Conservation (phyloP, 352 stramenopile species). For the Pythium phragmiticola region DNA sequence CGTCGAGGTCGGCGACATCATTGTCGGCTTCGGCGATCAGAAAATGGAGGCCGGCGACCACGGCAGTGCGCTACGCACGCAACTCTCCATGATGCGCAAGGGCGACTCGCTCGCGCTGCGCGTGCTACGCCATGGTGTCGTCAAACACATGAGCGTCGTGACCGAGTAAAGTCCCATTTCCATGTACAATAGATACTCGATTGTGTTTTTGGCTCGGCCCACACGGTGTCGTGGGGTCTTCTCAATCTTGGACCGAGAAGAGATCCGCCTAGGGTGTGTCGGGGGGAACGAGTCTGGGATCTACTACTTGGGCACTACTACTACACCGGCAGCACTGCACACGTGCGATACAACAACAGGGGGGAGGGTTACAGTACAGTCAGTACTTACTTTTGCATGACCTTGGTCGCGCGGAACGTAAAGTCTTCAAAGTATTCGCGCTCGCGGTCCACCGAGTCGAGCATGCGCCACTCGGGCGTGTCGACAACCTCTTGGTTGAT, state of each 20-base stretch:
- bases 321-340: constrained; percentile 17
- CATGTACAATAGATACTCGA: constrained; percentile 15
- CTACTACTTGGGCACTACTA: constrained; percentile 15
- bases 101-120: constrained; percentile 47
- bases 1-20: constrained; percentile 47
- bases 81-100: constrained; percentile 56
- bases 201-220: too few species aligned
- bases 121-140: constrained; percentile 38
- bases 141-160: constrained; percentile 43
- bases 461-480: constrained; percentile 87
- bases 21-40: constrained; percentile 49
- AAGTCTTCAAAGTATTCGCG: constrained; percentile 86
- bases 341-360: not conserved
- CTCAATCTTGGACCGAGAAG: too few species aligned
- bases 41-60: constrained; percentile 49
- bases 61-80: constrained; percentile 46
- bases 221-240: too few species aligned
- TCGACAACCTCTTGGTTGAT: constrained; percentile 85
- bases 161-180: constrained; percentile 30
- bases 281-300: too few species aligned
- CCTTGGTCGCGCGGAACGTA: constrained; percentile 72
- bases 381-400: constrained; percentile 62
- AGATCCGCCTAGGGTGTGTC: too few species aligned
- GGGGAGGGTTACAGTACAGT: not conserved
- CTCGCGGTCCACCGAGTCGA: constrained; percentile 85